These are phyloP conservation scores for Larix kaempferi DNA, from an alignment of 75 land plant species.

Conservation along the genomic window DNA sequence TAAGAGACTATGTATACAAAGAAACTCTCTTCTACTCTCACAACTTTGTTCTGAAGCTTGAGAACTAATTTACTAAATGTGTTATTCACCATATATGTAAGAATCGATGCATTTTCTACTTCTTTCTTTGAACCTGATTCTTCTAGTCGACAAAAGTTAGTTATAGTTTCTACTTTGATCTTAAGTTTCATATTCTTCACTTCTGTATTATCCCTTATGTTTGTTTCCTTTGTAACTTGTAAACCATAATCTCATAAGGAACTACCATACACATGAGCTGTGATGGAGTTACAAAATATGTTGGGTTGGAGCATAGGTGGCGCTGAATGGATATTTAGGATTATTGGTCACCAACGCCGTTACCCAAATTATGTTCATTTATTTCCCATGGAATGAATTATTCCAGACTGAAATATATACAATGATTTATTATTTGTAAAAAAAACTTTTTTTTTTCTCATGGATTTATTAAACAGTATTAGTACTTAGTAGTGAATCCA, in stretches of 20 bases:
- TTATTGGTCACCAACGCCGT: no score
- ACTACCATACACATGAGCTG: constrained; percentile 68
- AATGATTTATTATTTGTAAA: no score
- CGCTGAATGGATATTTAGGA: constrained; percentile 24
- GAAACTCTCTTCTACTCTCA: constrained; percentile 32
- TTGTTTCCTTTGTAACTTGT: constrained; percentile 21
- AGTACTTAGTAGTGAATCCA: no score
- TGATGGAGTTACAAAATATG: constrained; percentile 85
- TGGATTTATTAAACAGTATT: no score
- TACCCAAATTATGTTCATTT: no score
- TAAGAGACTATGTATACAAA: constrained; percentile 21
- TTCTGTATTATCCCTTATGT: constrained; percentile 21
- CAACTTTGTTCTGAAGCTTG: constrained; percentile 33
- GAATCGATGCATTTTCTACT: constrained; percentile 8
- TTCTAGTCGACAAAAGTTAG: constrained; percentile 27
- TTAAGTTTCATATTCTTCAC: constrained; percentile 45
- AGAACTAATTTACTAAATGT: constrained; percentile 29
- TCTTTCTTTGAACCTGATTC: constrained; percentile 22
- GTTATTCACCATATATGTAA: constrained; percentile 17
- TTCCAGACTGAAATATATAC: no score
- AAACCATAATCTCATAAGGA: constrained; percentile 25
- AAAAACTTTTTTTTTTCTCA: no score
- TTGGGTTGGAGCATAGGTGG: constrained; percentile 32
- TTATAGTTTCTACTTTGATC: constrained; percentile 56
- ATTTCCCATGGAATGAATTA: no score